Evolutionary conservation across 2,329 filamentous ascomycete genomes (phyloP), one percentile per base, ranked within the genome.

Genomic region (Pezicula radicicola): DNA sequence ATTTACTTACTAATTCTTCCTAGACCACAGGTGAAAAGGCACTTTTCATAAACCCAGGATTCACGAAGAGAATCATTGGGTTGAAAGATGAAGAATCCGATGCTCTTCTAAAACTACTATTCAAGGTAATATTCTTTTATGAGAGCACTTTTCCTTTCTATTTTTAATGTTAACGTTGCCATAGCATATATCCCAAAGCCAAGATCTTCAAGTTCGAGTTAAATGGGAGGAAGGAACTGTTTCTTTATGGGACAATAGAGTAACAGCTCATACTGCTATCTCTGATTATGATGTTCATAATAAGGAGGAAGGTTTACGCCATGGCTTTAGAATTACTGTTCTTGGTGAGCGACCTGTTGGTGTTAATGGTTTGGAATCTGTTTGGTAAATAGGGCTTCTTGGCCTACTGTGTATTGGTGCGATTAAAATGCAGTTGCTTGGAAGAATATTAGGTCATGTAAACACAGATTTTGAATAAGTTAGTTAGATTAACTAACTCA

Each of bases 1-100:
- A 3, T 21, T 21, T 21, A 21, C 21, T 21, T 21, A 21, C 21
- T 21, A 21, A 21, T 21, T 21, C 21, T 21, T 21, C 21, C 3
- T 21, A 21, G 21, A 21, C 21, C 21, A 21, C 89, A 0, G 88
- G 88, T 12, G 87, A 93, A 68, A 94, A 93, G 73, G 85, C 87
- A 0, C 72, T 94, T 3, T 94, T 81, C 57, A 80, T 94, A 21
- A 94, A 93, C 66, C 85, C 86, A 1, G 88, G 52, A 87, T 84
- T 93, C 72, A 92, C 88, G 4, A 84, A 89, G 37, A 76, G 85
- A 27, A 92, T 95, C 50, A 79, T 91, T 1, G 89, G 89, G 12
- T 80, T 86, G 63, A 94, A 95, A 72, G 89, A 90, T 63, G 90
- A 94, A 65, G 91, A 95, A 65, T 89, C 85, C 1, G 89, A 94